Percentiles rank a stretch among this genome's conserved stretches.
These are phyloP conservation scores for Ophiostoma sp. DNA, from an alignment of 2,329 filamentous ascomycete species.

Conservation along the genomic window DNA sequence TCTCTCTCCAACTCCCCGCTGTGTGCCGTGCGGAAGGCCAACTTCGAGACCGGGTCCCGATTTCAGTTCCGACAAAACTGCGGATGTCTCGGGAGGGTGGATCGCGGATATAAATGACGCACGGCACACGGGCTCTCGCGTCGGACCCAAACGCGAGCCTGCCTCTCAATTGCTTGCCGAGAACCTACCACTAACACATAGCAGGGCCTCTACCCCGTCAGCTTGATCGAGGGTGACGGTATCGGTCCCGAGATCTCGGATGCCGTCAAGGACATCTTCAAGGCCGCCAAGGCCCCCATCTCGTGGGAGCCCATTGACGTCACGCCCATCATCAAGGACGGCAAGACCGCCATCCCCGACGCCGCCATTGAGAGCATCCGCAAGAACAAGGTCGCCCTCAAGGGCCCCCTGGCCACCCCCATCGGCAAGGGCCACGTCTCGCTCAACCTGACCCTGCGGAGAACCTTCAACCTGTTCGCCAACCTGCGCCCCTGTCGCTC, in stretches of 20 bases:
- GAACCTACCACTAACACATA: background rate
- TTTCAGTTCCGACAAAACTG: background rate
- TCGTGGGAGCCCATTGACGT: slow-evolving; percentile 98
- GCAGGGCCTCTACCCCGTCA: slow-evolving; percentile 92
- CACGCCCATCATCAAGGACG: slow-evolving; percentile 87
- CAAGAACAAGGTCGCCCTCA: slow-evolving; percentile 95
- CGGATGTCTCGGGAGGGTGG: slow-evolving; percentile 11
- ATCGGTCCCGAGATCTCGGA: slow-evolving; percentile 97
- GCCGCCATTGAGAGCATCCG: slow-evolving; percentile 90
- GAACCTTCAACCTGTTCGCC: slow-evolving; percentile 99
- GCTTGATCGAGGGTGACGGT: slow-evolving; percentile 97
- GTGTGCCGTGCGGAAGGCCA: background rate
- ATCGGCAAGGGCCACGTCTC: slow-evolving; percentile 99
- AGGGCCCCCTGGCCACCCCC: slow-evolving; percentile 96
- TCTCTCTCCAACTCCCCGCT: background rate
- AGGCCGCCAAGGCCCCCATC: slow-evolving; percentile 89
- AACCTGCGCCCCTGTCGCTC: slow-evolving; percentile 98
- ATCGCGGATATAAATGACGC: slow-evolving; percentile 44
- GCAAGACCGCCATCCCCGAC: slow-evolving; percentile 92
- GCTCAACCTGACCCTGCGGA: slow-evolving; percentile 95
- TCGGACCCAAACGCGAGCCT: background rate
- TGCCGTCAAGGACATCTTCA: slow-evolving; percentile 98
- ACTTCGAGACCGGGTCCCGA: background rate
- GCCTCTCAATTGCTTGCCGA: background rate
- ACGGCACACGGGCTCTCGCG: slow-evolving; percentile 27